Percentiles rank a stretch among this genome's conserved stretches.
Evolutionary conservation across 225 moss, liverwort and hornwort species (phyloP).

Genomic region (Polytrichum commune): DNA sequence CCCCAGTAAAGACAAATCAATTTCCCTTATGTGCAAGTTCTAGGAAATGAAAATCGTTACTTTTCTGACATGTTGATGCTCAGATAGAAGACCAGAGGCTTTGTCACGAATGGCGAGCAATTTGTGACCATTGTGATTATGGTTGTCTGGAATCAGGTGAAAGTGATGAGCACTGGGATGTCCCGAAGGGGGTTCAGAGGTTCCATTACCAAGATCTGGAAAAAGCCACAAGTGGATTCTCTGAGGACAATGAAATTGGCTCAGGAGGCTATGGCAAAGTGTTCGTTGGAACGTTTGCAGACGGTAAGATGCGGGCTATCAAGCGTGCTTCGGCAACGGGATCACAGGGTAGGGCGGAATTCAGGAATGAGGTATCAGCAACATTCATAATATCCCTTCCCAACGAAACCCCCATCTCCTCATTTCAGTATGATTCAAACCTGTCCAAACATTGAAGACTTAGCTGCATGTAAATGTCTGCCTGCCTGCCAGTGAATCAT

Average conservation of each 20-base stretch:
- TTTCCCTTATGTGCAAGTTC: no score
- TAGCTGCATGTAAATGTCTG: no score
- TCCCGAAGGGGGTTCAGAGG: slow-evolving; percentile 33
- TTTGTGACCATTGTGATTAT: no score
- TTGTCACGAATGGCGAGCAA: no score
- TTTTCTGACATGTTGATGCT: no score
- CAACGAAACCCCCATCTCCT: no score
- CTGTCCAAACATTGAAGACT: no score
- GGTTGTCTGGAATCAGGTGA: slow-evolving; percentile 18
- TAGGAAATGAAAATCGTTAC: no score
- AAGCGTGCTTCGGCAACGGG: slow-evolving; percentile 44
- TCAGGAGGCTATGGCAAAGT: slow-evolving; percentile 51
- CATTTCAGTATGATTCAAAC: no score
- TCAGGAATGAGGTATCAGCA: slow-evolving; percentile 41
- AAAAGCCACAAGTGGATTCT: slow-evolving; percentile 39
- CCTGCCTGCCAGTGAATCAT: no score
- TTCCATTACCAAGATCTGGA: slow-evolving; percentile 32
- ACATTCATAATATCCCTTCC: no score
- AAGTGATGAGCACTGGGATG: slow-evolving; percentile 46
- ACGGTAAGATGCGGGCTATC: slow-evolving; percentile 39
- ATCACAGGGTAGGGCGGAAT: slow-evolving; percentile 49
- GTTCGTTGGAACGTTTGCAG: slow-evolving; percentile 41
- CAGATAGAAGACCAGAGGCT: no score
- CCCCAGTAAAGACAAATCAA: background rate
- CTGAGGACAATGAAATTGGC: slow-evolving; percentile 40